phyloP scores from a whole-genome alignment of 1,284 basidiomycete species.

The Salmacisia buchloeana region DNA sequence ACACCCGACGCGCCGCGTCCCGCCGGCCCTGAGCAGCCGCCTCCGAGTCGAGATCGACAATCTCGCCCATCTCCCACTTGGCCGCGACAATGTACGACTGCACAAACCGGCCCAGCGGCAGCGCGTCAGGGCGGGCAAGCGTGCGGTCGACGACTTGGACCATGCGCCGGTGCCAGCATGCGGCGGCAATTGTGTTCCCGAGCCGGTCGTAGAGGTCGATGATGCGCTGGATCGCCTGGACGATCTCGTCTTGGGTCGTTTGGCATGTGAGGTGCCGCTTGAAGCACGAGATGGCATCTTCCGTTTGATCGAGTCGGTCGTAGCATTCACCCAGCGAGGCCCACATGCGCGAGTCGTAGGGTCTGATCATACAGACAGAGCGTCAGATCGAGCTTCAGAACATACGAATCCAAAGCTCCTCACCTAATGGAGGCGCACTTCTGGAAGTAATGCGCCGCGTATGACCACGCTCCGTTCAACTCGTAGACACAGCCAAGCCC shows the following conservation, averaged over 20 bases:
- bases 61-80: constrained; percentile 46
- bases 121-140: constrained; percentile 23
- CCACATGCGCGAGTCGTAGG: constrained; percentile 95
- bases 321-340: constrained; percentile 89
- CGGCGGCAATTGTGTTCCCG: constrained; percentile 28
- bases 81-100: constrained; percentile 43
- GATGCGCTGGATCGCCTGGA: constrained; percentile 37
- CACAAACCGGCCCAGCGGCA: constrained; percentile 33
- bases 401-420: constrained; percentile 23
- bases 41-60: constrained; percentile 6
- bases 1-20: neutral
- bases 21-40: neutral
- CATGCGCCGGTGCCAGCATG: constrained; percentile 42
- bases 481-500: constrained; percentile 97
- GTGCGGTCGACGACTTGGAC: constrained; percentile 36
- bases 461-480: constrained; percentile 89
- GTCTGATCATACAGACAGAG: constrained; percentile 55
- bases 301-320: constrained; percentile 64
- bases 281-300: constrained; percentile 43
- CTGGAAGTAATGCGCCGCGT: constrained; percentile 93
- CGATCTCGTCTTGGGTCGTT: constrained; percentile 37
- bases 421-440: constrained; percentile 85
- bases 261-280: constrained; percentile 45
- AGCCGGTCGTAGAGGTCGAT: constrained; percentile 42
- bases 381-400: neutral